Conservation (phyloP, 495 filamentous ascomycete species). For the Penicillium atrosanguineum region DNA sequence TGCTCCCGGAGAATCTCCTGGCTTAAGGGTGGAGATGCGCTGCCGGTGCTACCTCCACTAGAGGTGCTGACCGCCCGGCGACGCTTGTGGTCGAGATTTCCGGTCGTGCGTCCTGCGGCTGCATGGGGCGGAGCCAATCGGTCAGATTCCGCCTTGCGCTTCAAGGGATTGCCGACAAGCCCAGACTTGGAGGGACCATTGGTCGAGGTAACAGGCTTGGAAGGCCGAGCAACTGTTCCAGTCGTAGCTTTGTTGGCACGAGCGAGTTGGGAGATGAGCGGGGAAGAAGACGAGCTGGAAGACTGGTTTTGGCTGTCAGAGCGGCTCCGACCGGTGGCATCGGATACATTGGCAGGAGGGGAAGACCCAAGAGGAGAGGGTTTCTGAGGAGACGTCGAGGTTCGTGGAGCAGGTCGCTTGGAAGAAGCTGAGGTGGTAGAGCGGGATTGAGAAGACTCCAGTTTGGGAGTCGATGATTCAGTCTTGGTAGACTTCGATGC, state of each 20-base stretch:
- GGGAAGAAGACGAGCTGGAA: conserved; percentile 45
- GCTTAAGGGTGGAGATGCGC: conserved; percentile 45
- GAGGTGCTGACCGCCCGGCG: conserved; percentile 44
- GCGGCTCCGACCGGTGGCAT: conserved; percentile 47
- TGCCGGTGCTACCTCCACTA: conserved; percentile 47
- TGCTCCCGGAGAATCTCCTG: conserved; percentile 38
- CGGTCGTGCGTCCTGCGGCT: conserved; percentile 27
- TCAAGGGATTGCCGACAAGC: conserved; percentile 35
- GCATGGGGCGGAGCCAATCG: conserved; percentile 23
- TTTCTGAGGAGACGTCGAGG: conserved; percentile 60
- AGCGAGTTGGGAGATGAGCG: conserved; percentile 41
- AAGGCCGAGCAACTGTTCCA: conserved; percentile 5
- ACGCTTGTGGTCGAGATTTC: conserved; percentile 44
- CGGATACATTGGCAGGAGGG: conserved; percentile 73
- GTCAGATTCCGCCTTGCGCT: conserved; percentile 47
- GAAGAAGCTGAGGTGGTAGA: conserved; percentile 17
- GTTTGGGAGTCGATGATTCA: conserved; percentile 19
- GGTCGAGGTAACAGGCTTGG: conserved; percentile 21
- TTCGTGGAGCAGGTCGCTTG: conserved; percentile 40
- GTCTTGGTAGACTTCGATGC: conserved; percentile 22
- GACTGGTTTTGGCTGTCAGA: conserved; percentile 45
- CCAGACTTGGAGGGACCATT: conserved; percentile 29
- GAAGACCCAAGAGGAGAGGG: conserved; percentile 73
- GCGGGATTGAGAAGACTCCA: conserved; percentile 20
- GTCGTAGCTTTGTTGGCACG: conserved; percentile 22